Evolutionary conservation across 495 filamentous ascomycete genomes (phyloP), one percentile per base, ranked within the genome.

Genomic region (Thozetella sp.): DNA sequence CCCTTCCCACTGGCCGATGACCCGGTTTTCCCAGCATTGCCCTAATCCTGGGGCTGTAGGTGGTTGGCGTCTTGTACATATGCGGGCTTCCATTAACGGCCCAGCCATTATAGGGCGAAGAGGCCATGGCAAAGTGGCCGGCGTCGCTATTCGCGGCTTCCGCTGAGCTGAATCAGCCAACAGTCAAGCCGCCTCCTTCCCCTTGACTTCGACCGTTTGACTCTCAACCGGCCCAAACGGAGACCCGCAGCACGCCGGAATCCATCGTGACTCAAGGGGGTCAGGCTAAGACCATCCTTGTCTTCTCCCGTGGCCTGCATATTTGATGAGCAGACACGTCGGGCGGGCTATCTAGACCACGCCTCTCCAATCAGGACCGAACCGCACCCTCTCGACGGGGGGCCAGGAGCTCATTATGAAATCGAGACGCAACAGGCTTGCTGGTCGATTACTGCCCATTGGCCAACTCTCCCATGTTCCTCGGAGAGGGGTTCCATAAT

Each of bases 281-380:
- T 59, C 59, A 66, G 62, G 58, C 60, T 63, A 63, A 67, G 59
- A 60, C 34, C 50, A 62, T 62, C 61, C 64, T 56, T 53, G 63
- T 37, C 61, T 37, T 24, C 40, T 25, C 60, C 24, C 52, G 37
- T 43, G 54, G 53, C 53, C 26, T 19, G 54, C 56, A 55, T 58
- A 46, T 30, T 62, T 37, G 54, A 61, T 52, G 48, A 61, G 50
- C 26, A 58, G 54, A 67, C 58, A 70, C 57, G 63, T 68, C 59
- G 51, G 65, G 23, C 61, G 60, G 54, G 53, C 46, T 59, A 60
- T 48, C 40, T 34, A 6, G 50, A 27, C 13, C 48, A 53, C 26
- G 22, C 26, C 51, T 62, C 62, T 60, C 69, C 62, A 72, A 70
- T 64, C 61, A 68, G 55, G 55, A 58, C 37, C 54, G 17, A 56